Base-by-base conservation (phyloP, 805 yeast genomes). In the Scheffersomyces coipomensis region DNA sequence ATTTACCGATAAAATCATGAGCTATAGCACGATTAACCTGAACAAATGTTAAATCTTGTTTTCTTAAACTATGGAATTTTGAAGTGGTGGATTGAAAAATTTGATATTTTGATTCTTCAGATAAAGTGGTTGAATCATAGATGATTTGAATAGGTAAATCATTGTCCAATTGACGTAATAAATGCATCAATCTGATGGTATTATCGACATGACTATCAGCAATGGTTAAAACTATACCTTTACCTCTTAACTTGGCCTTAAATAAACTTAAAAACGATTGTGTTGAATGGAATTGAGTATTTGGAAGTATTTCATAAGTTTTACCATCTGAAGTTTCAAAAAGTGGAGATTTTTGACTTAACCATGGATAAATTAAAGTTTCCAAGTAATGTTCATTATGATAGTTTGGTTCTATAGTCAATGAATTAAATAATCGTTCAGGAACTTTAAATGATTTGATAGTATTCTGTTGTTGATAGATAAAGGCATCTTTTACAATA, bases 151-250 rank as follows among this genome's bases (percentile, higher is more conserved):
- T 62, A 4, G 71, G 72, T 11, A 64, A 49, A 7, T 34, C 39
- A 37, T 64, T 66, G 5, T 49, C 48, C 33, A 62, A 41, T 11
- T 53, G 54, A 8, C 66, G 51, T 24, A 66, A 53, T 7, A 62
- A 31, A 27, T 53, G 56, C 15, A 66, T 47, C 13, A 66, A 46
- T 26, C 60, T 34, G 1, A 56, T 29, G 4, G 51, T 37, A 31
- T 45, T 46, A 10, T 55, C 51, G 2, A 61, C 39, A 42, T 59
- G 65, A 1, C 29, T 33, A 39, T 66, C 65, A 1, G 52, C 40
- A 10, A 64, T 46, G 2, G 68, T 59, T 39, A 66, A 34, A 2
- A 62, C 71, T 29, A 66, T 53, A 6, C 71, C 71, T 34, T 41
- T 52, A 0, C 68, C 70, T 21, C 52, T 48, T 21, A 62, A 38